These are phyloP conservation scores for Cutaneotrichosporon sp. DNA, from an alignment of 1,284 basidiomycete species.

Conservation along the genomic window DNA sequence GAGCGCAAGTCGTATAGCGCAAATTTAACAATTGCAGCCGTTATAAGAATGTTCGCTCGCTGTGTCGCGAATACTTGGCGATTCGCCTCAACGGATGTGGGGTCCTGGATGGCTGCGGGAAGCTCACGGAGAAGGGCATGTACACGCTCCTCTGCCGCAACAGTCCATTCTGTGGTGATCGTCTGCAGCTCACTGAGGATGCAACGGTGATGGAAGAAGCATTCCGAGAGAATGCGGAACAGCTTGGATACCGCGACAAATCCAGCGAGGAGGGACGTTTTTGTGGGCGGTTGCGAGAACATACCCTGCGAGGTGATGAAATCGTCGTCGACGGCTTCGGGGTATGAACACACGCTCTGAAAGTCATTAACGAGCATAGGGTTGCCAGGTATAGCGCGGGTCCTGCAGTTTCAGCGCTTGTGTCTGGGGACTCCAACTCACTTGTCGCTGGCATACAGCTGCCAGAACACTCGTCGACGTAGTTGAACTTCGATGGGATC, in stretches of 20 bases:
- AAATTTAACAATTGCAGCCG: constrained; percentile 46
- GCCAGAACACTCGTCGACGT: constrained; percentile 55
- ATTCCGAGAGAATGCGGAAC: constrained; percentile 44
- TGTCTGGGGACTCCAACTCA: constrained; percentile 19
- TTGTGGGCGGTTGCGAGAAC: constrained; percentile 40
- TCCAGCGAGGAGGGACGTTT: constrained; percentile 42
- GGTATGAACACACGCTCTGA: constrained; percentile 43
- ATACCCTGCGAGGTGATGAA: constrained; percentile 48
- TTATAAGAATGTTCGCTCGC: constrained; percentile 45
- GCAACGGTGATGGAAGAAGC: constrained; percentile 46
- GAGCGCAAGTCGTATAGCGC: constrained; percentile 43
- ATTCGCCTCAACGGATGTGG: constrained; percentile 18
- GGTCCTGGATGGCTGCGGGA: constrained; percentile 34
- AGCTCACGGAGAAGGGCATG: constrained; percentile 34
- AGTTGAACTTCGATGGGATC: constrained; percentile 45
- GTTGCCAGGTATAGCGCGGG: constrained; percentile 42
- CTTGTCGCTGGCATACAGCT: constrained; percentile 73
- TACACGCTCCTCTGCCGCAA: constrained; percentile 34
- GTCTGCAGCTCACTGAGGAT: constrained; percentile 24
- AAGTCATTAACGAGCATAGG: constrained; percentile 49
- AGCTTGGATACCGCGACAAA: constrained; percentile 43
- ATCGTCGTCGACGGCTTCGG: constrained; percentile 46
- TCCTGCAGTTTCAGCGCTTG: constrained; percentile 28
- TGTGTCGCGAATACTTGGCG: constrained; percentile 42
- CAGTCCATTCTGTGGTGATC: constrained; percentile 24